These are phyloP conservation scores for Microbotryomycetes sp. DNA, from an alignment of 1,284 basidiomycete genomes.

Conservation along the genomic window DNA sequence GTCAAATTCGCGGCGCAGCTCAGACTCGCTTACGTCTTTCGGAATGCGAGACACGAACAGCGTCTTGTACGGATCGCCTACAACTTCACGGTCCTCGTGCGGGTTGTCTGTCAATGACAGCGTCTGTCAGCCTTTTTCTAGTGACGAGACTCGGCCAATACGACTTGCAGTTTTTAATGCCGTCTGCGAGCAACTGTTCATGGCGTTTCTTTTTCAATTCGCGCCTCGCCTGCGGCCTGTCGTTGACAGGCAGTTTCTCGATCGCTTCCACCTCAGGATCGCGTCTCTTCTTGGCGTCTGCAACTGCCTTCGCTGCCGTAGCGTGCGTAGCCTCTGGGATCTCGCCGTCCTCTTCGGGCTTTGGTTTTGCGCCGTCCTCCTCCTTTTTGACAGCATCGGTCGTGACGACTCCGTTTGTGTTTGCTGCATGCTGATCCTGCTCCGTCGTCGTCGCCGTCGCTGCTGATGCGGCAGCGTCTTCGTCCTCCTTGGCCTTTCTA, in stretches of 20 bases:
- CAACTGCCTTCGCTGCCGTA: neutral
- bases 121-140: neutral
- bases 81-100: conserved; percentile 80
- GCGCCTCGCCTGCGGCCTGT: conserved; percentile 12
- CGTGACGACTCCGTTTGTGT: conserved; percentile 35
- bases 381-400: conserved; percentile 21
- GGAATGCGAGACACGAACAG: conserved; percentile 93
- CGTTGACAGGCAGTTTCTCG: conserved; percentile 10
- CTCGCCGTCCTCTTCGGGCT: conserved; percentile 22
- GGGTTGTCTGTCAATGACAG: conserved; percentile 64
- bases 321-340: neutral
- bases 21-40: conserved; percentile 80
- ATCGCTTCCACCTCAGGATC: conserved; percentile 10
- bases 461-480: conserved; percentile 43
- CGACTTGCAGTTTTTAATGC: conserved; percentile 23
- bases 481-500: conserved; percentile 57
- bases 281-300: conserved; percentile 2
- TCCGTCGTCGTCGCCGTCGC: conserved; percentile 49
- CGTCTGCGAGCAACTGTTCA: conserved; percentile 22
- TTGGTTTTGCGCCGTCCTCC: conserved; percentile 39
- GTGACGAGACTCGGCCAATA: neutral
- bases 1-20: conserved; percentile 90
- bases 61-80: conserved; percentile 97
- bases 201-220: conserved; percentile 12
- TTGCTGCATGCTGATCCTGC: conserved; percentile 46